Base-by-base conservation (phyloP, 495 filamentous ascomycete genomes). In the Staphylotrichum longicolle region DNA sequence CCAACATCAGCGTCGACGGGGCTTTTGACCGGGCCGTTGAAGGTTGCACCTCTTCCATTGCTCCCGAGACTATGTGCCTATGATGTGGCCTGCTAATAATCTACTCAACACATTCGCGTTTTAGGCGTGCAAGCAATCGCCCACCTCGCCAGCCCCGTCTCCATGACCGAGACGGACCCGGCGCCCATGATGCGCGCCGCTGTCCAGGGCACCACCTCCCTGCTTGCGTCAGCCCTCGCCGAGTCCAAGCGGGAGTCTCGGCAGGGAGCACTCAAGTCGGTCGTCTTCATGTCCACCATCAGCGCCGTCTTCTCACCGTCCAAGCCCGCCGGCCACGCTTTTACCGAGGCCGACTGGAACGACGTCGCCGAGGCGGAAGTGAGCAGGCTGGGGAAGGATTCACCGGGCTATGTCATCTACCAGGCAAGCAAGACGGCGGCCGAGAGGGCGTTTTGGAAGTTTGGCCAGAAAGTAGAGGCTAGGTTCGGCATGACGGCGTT, bases 161-260 rank as follows among this genome's bases (percentile, higher is more conserved):
- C 87, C 59, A 75, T 76, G 64, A 78, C 77, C 49, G 70, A 75
- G 63, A 81, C 82, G 33, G 83, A 91, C 67, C 77, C 85, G 27
- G 73, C 84, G 60, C 84, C 86, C 70, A 82, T 90, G 62, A 69
- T 92, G 37, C 85, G 89, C 53, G 86, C 87, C 11, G 85, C 86
- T 0, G 80, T 91, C 63, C 85, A 85, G 61, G 89, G 90, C 41
- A 93, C 90, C 8, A 86, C 83, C 1, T 84, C 85, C 8, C 84
- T 93, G 52, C 70, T 94, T 45, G 81, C 86, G 57, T 83, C 87
- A 1, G 82, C 90, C 63, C 74, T 82, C 49, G 74, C 75, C 68
- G 86, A 82, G 6, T 84, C 82, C 4, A 33, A 40, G 8, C n/a
- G 32, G 3, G 39, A 44, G 27, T 0, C 48, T 2, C 34, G 7